Conservation (phyloP, 1,139 yeast genomes). For the Diutina sp. region DNA sequence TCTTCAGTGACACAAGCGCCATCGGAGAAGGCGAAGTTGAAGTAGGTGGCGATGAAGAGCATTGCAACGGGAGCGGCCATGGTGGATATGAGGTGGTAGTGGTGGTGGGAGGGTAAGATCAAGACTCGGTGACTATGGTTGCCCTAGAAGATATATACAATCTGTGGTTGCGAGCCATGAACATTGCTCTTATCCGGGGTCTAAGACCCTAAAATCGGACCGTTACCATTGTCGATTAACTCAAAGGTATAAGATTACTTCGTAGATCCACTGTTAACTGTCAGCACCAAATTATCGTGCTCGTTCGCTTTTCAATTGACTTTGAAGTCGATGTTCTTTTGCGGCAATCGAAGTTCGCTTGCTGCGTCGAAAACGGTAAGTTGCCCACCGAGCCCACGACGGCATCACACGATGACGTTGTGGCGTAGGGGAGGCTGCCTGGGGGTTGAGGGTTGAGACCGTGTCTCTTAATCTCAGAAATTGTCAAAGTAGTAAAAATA, state of each 20-base stretch:
- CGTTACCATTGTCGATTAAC: too few relatives aligned
- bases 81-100: background rate
- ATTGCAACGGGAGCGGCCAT: background rate
- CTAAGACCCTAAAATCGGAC: too few relatives aligned
- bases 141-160: background rate
- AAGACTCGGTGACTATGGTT: background rate
- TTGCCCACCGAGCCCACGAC: background rate
- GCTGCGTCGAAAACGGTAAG: background rate
- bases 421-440: too few relatives aligned
- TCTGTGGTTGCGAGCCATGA: background rate
- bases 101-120: background rate
- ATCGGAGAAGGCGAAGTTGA: background rate
- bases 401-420: too few relatives aligned
- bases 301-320: too few relatives aligned
- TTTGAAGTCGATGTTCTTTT: background rate
- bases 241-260: too few relatives aligned
- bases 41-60: background rate
- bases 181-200: background rate
- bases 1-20: background rate
- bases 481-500: too few relatives aligned
- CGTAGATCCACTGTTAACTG: too few relatives aligned
- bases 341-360: background rate
- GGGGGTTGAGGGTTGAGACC: too few relatives aligned
- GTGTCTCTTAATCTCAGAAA: too few relatives aligned
- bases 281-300: too few relatives aligned